These are phyloP conservation scores for Aspergillus spinulosporus DNA, from an alignment of 2,329 filamentous ascomycete species.

Conservation along the genomic window DNA sequence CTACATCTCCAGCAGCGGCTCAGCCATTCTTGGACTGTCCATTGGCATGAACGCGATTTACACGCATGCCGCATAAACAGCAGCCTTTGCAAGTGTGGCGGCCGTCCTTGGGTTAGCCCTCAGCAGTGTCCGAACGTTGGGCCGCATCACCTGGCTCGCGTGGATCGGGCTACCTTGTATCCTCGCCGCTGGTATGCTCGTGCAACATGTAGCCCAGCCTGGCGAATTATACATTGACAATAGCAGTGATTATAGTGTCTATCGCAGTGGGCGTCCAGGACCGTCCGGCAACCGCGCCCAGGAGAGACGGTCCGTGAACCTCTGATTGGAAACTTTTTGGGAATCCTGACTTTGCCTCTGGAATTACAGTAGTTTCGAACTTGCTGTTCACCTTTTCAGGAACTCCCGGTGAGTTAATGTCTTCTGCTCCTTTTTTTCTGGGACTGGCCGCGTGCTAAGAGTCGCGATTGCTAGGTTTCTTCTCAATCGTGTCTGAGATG, in stretches of 20 bases:
- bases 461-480: slow-evolving; percentile 22
- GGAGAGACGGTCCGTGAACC: not conserved
- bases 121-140: slow-evolving; percentile 36
- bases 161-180: slow-evolving; percentile 29
- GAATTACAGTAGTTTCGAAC: slow-evolving; percentile 25
- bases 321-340: slow-evolving; percentile 3
- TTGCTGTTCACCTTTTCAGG: slow-evolving; percentile 28
- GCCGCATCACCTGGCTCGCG: slow-evolving; percentile 35
- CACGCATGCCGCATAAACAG: slow-evolving; percentile 33
- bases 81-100: slow-evolving; percentile 24
- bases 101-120: slow-evolving; percentile 24
- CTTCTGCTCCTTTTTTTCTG: not conserved
- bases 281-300: not conserved
- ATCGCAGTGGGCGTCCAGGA: not conserved
- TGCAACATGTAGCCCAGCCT: not conserved
- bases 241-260: not conserved
- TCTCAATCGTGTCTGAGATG: slow-evolving; percentile 41
- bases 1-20: slow-evolving; percentile 42
- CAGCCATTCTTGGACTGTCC: slow-evolving; percentile 44
- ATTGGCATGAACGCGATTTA: slow-evolving; percentile 45
- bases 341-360: slow-evolving; percentile 22
- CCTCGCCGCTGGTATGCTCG: slow-evolving; percentile 19
- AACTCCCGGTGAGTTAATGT: slow-evolving; percentile 12
- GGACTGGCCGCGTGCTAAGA: not conserved
- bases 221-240: not conserved